These are phyloP conservation scores for Chalara sp. DNA, from an alignment of 2,329 filamentous ascomycete genomes.

Conservation along the genomic window DNA sequence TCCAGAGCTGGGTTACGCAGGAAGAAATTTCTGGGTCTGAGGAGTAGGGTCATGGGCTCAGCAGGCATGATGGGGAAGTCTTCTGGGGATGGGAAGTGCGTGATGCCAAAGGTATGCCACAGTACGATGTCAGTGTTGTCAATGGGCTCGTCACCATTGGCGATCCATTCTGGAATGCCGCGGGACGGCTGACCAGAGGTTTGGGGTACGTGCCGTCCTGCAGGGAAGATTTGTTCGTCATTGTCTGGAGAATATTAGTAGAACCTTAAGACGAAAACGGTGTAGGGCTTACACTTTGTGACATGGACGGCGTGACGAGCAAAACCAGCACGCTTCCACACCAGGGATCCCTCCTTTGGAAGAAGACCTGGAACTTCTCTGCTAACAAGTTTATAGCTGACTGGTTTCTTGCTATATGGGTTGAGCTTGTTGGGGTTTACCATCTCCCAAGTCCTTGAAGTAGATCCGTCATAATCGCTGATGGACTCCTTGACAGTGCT, in stretches of 20 bases:
- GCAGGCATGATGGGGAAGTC: slow-evolving; percentile 91
- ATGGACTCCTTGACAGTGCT: slow-evolving; percentile 60
- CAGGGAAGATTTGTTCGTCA: slow-evolving; percentile 53
- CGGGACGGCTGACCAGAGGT: slow-evolving; percentile 39
- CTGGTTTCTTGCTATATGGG: slow-evolving; percentile 77
- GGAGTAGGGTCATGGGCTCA: slow-evolving; percentile 66
- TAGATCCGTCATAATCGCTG: slow-evolving; percentile 76
- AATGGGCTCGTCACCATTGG: slow-evolving; percentile 59
- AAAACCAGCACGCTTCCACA: slow-evolving; percentile 55
- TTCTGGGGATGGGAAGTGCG: slow-evolving; percentile 82
- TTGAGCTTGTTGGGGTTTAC: slow-evolving; percentile 79
- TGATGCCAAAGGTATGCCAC: slow-evolving; percentile 91
- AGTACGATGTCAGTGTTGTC: slow-evolving; percentile 82
- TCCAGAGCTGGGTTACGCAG: slow-evolving; percentile 51
- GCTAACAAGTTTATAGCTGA: slow-evolving; percentile 83
- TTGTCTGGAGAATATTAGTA: slow-evolving; percentile 33
- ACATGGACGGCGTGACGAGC: slow-evolving; percentile 53
- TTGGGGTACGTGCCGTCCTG: slow-evolving; percentile 54
- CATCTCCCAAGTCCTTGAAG: slow-evolving; percentile 85
- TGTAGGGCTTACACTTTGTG: slow-evolving; percentile 58
- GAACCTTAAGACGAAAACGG: slow-evolving; percentile 37
- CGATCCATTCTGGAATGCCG: slow-evolving; percentile 38
- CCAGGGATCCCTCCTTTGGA: slow-evolving; percentile 73
- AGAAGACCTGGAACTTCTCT: slow-evolving; percentile 73
- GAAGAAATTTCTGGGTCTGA: slow-evolving; percentile 55